A percentile compares a stretch with the other conserved stretches of the same genome.
phyloP scores from a whole-genome alignment of 1,284 basidiomycete genomes.

The Papiliotrema terrestris region DNA sequence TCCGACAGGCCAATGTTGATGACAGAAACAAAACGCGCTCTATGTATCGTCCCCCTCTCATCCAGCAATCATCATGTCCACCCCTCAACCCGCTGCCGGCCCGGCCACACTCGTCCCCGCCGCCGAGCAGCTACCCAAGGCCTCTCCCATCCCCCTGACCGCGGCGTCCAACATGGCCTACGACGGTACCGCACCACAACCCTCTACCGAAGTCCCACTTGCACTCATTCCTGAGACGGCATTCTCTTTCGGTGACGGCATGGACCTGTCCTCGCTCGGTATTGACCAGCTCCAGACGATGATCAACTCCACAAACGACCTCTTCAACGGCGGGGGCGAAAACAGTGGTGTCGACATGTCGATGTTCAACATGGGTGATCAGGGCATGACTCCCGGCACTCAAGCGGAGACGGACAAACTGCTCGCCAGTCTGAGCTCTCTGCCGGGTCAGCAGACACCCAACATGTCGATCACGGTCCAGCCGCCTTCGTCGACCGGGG shows the following conservation, averaged over 20 bases:
- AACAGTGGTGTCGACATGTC: background rate
- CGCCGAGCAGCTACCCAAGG: slow-evolving; percentile 3
- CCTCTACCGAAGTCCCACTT: background rate
- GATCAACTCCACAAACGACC: slow-evolving; percentile 9
- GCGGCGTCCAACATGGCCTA: slow-evolving; percentile 19
- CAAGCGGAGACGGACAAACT: slow-evolving; percentile 4
- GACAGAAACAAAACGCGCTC: slow-evolving; percentile 16
- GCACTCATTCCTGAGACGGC: background rate
- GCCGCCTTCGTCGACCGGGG: background rate
- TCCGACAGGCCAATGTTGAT: background rate
- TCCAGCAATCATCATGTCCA: slow-evolving; percentile 14
- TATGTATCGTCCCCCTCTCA: slow-evolving; percentile 15
- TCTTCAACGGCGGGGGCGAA: background rate
- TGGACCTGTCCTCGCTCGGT: slow-evolving; percentile 13
- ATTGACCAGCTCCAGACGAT: slow-evolving; percentile 20
- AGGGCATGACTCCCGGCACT: slow-evolving; percentile 2
- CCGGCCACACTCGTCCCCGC: slow-evolving; percentile 7
- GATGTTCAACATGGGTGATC: background rate
- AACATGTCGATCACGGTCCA: background rate
- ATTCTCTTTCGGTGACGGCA: background rate
- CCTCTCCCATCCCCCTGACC: slow-evolving; percentile 24
- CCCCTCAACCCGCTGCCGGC: slow-evolving; percentile 8
- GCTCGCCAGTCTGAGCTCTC: background rate
- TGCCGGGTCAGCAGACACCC: background rate
- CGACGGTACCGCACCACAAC: background rate